These are phyloP conservation scores for Trichoderma arundinaceum DNA, from an alignment of 2,329 filamentous ascomycete species.

Conservation along the genomic window DNA sequence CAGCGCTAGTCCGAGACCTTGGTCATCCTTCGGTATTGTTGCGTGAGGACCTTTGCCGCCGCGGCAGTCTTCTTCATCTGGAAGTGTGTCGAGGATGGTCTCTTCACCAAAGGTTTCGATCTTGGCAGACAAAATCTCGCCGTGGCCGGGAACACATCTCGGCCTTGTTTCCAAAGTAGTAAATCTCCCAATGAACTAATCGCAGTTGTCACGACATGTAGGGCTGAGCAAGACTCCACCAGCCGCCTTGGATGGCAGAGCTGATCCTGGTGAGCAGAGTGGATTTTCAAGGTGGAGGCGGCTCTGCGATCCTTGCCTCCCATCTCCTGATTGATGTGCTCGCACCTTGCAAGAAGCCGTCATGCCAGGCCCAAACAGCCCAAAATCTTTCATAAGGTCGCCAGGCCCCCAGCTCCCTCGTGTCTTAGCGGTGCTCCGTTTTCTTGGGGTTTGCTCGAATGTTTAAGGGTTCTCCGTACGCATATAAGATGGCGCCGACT, in stretches of 20 bases:
- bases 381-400: constrained; percentile 22
- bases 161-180: background rate
- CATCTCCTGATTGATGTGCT: constrained; percentile 20
- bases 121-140: too few species aligned
- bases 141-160: too few species aligned
- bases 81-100: background rate
- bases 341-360: background rate
- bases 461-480: constrained; percentile 11
- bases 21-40: background rate
- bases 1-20: constrained; percentile 22
- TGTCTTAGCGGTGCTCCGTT: constrained; percentile 9
- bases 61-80: constrained; percentile 1
- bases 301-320: background rate
- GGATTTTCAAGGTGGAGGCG: constrained; percentile 7
- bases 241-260: background rate
- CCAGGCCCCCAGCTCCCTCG: constrained; percentile 14
- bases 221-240: constrained; percentile 18
- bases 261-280: constrained; percentile 2
- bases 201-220: background rate
- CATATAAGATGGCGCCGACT: constrained; percentile 24
- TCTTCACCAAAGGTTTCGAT: background rate
- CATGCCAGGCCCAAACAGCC: background rate
- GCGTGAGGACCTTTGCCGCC: constrained; percentile 6
- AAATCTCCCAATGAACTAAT: background rate
- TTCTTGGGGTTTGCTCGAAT: constrained; percentile 19